Conservation (phyloP, 2,329 filamentous ascomycete genomes). For the Colletotrichum caudatum region DNA sequence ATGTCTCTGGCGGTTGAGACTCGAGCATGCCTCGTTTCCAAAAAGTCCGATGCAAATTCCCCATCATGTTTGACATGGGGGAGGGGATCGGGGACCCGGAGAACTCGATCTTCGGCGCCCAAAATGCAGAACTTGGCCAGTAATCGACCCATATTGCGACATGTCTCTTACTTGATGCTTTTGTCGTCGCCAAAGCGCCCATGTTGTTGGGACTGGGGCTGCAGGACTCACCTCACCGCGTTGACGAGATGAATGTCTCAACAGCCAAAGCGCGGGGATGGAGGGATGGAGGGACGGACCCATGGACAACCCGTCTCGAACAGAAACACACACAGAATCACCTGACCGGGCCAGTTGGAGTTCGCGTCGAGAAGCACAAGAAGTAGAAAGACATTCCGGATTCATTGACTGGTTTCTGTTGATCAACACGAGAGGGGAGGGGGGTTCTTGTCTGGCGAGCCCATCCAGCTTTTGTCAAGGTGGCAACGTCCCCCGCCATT, state of each 20-base stretch:
- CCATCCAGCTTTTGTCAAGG: neutral
- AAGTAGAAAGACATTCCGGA: slow-evolving; percentile 2
- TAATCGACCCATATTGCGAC: neutral
- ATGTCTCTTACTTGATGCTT: neutral
- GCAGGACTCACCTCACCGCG: neutral
- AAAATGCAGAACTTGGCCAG: slow-evolving; percentile 10
- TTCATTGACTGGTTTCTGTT: slow-evolving; percentile 1
- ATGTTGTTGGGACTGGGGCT: slow-evolving; percentile 33
- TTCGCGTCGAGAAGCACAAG: slow-evolving; percentile 21
- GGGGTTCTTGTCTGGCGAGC: neutral
- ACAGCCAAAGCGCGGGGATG: slow-evolving; percentile 16
- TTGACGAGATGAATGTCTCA: slow-evolving; percentile 34
- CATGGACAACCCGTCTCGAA: neutral
- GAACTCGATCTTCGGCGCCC: slow-evolving; percentile 13
- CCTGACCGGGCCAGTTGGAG: slow-evolving; percentile 3
- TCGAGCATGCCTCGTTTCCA: neutral
- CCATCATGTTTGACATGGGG: neutral
- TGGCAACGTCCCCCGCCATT: slow-evolving; percentile 34
- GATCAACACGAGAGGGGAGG: slow-evolving; percentile 1
- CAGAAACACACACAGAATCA: neutral
- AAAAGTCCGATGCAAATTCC: neutral
- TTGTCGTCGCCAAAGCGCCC: neutral
- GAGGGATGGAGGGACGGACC: slow-evolving; percentile 5
- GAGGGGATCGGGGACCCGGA: neutral
- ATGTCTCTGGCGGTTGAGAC: neutral